phyloP scores from a whole-genome alignment of 495 filamentous ascomycete genomes.

The Hypoxylon intermedium region DNA sequence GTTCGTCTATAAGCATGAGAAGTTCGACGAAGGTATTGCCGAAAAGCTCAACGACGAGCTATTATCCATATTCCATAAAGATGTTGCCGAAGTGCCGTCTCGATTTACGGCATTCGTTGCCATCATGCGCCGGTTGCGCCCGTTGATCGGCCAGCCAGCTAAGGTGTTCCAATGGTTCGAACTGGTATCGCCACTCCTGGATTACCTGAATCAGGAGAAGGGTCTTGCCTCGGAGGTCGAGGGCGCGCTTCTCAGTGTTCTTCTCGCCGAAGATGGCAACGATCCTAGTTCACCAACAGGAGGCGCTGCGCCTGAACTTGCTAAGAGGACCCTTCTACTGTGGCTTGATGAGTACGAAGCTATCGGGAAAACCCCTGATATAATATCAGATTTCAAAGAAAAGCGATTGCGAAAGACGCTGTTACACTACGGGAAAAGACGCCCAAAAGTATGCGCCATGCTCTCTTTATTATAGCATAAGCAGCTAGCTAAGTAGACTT shows the following conservation, averaged over 20 bases:
- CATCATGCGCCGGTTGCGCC: slow-evolving; percentile 64
- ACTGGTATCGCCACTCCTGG: slow-evolving; percentile 65
- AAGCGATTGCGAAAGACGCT: slow-evolving; percentile 61
- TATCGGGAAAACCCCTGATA: slow-evolving; percentile 48
- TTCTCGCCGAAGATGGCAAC: slow-evolving; percentile 65
- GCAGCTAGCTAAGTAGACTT: slow-evolving; percentile 33
- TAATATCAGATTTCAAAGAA: slow-evolving; percentile 60
- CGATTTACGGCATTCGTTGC: slow-evolving; percentile 67
- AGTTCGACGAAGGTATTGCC: slow-evolving; percentile 64
- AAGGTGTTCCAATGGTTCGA: slow-evolving; percentile 72
- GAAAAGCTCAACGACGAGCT: slow-evolving; percentile 73
- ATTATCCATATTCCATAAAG: slow-evolving; percentile 63
- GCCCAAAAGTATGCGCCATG: slow-evolving; percentile 63
- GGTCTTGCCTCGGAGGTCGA: slow-evolving; percentile 64
- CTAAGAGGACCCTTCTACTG: slow-evolving; percentile 62
- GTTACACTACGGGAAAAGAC: slow-evolving; percentile 67
- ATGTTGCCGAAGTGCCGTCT: slow-evolving; percentile 58
- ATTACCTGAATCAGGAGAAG: slow-evolving; percentile 63
- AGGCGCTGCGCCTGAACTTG: slow-evolving; percentile 52
- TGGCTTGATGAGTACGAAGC: slow-evolving; percentile 64
- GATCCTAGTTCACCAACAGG: slow-evolving; percentile 47
- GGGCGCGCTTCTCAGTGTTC: slow-evolving; percentile 62
- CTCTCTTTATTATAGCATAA: neutral
- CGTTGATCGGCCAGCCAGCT: slow-evolving; percentile 60
- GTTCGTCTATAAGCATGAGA: slow-evolving; percentile 66